Evolutionary conservation across 768 basidiomycete genomes (phyloP), one percentile per base, ranked within the genome.

Genomic region (Rhizopogon roseolus): DNA sequence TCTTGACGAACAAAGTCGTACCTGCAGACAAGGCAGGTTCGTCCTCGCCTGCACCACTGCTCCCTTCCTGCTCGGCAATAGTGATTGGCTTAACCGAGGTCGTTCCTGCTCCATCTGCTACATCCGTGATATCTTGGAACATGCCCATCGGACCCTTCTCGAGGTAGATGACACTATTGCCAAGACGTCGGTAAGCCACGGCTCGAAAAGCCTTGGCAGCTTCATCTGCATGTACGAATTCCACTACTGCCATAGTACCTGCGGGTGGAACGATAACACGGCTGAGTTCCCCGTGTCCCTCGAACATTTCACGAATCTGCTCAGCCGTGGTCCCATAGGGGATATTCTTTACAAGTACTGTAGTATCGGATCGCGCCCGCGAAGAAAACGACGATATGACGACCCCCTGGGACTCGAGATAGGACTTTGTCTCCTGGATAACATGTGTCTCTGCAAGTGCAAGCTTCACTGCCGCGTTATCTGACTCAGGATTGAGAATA

Each of bases 381-480:
- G 77, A 70, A 4, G 77, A 74, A 58, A 89, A 85, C 0, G 83
- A 75, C 2, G 81, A 76, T 1, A 89, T 69, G 17, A 83, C 65
- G 53, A 90, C 83, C 14, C 88, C 88, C 53, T 89, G 82, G 3
- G 80, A 77, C 64, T 94, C 91, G 16, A 98, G 81, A 68, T 91
- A 97, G 0, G 84, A 71, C 64, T 96, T 97, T 1, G 95, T 98
- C 68, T 98, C 96, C 55, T 90, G 82, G 54, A 99, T 94, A 68
- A 98, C 84, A 60, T 94, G 91, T 16, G 97, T 97, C 70, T 99
- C 97, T 0, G 97, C 96, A 38, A 98, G 76, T 0, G 97, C 96
- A 38, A 98, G 84, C 67, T 95, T 97, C 54, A 98, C 93, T 2
- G 96, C 94, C 1, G 90, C 82, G 57, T 86, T 86, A 34, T 82